These are phyloP conservation scores for Royoungia palumana DNA, from an alignment of 768 basidiomycete genomes.

Conservation along the genomic window DNA sequence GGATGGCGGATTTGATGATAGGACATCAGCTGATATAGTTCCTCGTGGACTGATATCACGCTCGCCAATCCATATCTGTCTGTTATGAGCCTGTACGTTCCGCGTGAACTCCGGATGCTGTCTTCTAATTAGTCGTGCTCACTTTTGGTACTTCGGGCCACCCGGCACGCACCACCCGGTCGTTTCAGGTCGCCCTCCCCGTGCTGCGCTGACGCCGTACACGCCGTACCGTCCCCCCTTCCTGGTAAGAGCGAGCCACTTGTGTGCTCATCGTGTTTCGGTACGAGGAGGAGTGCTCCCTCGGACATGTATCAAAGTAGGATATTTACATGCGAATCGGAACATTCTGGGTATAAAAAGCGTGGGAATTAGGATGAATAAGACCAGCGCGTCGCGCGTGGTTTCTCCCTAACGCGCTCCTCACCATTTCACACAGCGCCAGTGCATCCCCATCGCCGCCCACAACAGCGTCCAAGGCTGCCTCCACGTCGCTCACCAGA, in stretches of 20 bases:
- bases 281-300: slow-evolving; percentile 5
- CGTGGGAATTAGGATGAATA: slow-evolving; percentile 37
- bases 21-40: slow-evolving; percentile 19
- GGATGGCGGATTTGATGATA: slow-evolving; percentile 24
- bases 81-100: slow-evolving; percentile 18
- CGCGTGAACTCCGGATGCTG: slow-evolving; percentile 26
- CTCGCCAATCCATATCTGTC: slow-evolving; percentile 5
- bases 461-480: slow-evolving; percentile 27
- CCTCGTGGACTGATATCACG: slow-evolving; percentile 13
- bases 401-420: slow-evolving; percentile 37
- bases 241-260: slow-evolving; percentile 6
- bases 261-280: slow-evolving; percentile 15
- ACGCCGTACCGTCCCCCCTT: not conserved
- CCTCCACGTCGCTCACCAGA: slow-evolving; percentile 6
- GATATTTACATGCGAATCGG: slow-evolving; percentile 16
- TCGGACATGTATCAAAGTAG: slow-evolving; percentile 9
- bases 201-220: not conserved
- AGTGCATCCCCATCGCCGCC: slow-evolving; percentile 33
- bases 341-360: slow-evolving; percentile 22
- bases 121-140: slow-evolving; percentile 28
- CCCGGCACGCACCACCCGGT: slow-evolving; percentile 7
- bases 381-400: slow-evolving; percentile 37
- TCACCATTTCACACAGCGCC: slow-evolving; percentile 37
- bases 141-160: slow-evolving; percentile 17
- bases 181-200: slow-evolving; percentile 13